Evolutionary conservation across 352 stramenopile genomes (phyloP).

Genomic region (Sclerospora graminicola): DNA sequence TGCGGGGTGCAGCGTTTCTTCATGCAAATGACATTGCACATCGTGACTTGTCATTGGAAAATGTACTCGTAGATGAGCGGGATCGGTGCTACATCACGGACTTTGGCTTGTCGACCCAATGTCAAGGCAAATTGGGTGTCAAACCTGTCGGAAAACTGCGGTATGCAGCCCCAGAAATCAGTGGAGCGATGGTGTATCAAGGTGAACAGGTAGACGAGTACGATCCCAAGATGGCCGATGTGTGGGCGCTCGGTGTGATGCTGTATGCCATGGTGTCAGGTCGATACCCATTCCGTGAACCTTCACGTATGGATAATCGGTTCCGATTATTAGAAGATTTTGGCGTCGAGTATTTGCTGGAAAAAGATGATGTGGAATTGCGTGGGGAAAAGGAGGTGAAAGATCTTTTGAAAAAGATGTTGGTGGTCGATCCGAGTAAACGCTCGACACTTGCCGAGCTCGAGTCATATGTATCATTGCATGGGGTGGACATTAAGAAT

Average conservation of each 20-base stretch:
- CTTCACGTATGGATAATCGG: conserved; percentile 39
- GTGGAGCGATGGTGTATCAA: conserved; percentile 17
- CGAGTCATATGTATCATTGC: conserved; percentile 30
- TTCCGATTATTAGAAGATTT: conserved; percentile 48
- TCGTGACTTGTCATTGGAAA: conserved; percentile 75
- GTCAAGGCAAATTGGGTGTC: conserved; percentile 10
- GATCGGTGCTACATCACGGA: conserved; percentile 71
- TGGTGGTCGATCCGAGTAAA: conserved; percentile 36
- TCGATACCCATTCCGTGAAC: conserved; percentile 52
- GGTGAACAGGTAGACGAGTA: conserved; percentile 22
- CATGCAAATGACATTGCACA: conserved; percentile 69
- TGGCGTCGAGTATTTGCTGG: conserved; percentile 55
- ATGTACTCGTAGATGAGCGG: conserved; percentile 57
- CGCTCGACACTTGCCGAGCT: conserved; percentile 33
- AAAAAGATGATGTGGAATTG: conserved; percentile 51
- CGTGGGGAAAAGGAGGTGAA: conserved; percentile 25
- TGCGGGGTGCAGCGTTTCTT: conserved; percentile 54
- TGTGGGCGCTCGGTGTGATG: conserved; percentile 79
- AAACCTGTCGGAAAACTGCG: conserved; percentile 61
- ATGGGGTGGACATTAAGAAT: conserved; percentile 3
- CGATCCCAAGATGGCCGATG: conserved; percentile 50
- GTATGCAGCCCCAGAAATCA: conserved; percentile 75
- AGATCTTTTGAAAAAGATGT: conserved; percentile 42
- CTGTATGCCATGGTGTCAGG: conserved; percentile 62
- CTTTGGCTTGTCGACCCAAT: conserved; percentile 60